Conservation (phyloP, 176 grass and related monocot genomes). For the Eragrostis nindensis region DNA sequence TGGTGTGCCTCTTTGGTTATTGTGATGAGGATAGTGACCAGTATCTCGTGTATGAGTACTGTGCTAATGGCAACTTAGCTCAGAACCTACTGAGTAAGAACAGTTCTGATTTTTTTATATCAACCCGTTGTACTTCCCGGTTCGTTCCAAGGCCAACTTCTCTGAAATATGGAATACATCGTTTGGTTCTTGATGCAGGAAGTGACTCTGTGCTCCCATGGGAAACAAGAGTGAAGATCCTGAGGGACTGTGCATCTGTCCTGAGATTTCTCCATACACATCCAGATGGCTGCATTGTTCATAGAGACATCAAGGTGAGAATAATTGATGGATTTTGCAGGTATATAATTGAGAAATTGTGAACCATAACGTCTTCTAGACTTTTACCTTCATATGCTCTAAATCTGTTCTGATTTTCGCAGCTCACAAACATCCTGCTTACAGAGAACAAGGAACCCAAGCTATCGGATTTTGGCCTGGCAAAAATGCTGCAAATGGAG, state of each 20-base stretch:
- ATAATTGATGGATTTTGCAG: not conserved
- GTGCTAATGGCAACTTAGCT: slow-evolving; percentile 62
- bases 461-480: slow-evolving; percentile 65
- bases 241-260: slow-evolving; percentile 60
- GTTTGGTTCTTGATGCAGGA: slow-evolving; percentile 34
- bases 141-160: not conserved
- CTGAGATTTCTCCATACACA: slow-evolving; percentile 71
- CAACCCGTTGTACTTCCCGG: not conserved
- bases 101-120: not conserved
- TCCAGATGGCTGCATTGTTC: slow-evolving; percentile 69
- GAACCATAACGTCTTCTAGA: not conserved
- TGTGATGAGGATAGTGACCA: slow-evolving; percentile 64
- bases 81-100: slow-evolving; percentile 58
- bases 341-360: not conserved
- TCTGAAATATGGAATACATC: too few relatives aligned
- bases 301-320: slow-evolving; percentile 74
- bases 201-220: slow-evolving; percentile 54
- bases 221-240: slow-evolving; percentile 58
- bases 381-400: not conserved
- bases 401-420: slow-evolving; percentile 1
- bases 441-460: slow-evolving; percentile 58
- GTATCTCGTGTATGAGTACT: slow-evolving; percentile 71
- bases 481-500: slow-evolving; percentile 62
- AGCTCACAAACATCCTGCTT: slow-evolving; percentile 75
- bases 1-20: slow-evolving; percentile 70